phyloP scores from a whole-genome alignment of 2,329 filamentous ascomycete species.

The Metarhizium rileyi region DNA sequence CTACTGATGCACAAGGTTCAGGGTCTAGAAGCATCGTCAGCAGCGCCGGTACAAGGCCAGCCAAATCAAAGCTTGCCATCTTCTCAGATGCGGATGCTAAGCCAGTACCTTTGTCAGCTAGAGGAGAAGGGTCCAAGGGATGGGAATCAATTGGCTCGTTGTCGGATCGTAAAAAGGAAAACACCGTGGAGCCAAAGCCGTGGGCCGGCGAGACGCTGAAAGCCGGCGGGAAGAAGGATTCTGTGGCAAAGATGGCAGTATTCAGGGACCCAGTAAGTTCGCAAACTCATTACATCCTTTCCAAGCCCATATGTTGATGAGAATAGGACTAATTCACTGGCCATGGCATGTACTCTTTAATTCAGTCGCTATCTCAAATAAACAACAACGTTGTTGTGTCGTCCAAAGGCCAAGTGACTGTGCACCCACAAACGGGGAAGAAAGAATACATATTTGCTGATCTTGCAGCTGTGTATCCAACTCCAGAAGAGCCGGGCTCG shows the following conservation, averaged over 20 bases:
- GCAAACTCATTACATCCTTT: conserved; percentile 19
- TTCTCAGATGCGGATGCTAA: conserved; percentile 70
- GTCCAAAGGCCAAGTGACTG: conserved; percentile 64
- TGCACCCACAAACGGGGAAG: conserved; percentile 75
- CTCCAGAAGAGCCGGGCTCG: conserved; percentile 56
- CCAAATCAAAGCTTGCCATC: conserved; percentile 76
- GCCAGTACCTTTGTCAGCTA: conserved; percentile 44
- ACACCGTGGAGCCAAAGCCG: conserved; percentile 72
- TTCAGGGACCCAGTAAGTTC: conserved; percentile 84
- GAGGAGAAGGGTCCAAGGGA: conserved; percentile 51
- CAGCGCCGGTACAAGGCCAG: conserved; percentile 49
- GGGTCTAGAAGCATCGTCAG: conserved; percentile 37
- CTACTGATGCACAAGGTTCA: conserved; percentile 57
- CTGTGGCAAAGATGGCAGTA: conserved; percentile 69
- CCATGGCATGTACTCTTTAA: conserved; percentile 31
- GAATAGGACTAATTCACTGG: conserved; percentile 86
- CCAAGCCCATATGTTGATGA: conserved; percentile 66
- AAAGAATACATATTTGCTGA: conserved; percentile 82
- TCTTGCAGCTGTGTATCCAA: conserved; percentile 76
- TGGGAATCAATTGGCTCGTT: conserved; percentile 91
- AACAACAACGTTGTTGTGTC: conserved; percentile 60
- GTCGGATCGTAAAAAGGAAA: conserved; percentile 88
- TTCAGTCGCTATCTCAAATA: conserved; percentile 51
- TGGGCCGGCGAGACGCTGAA: conserved; percentile 90
- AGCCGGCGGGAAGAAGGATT: conserved; percentile 71